Percentiles rank a stretch among this genome's conserved stretches.
Conservation (phyloP, 164 flowering plant species). For the Cinnamomum chago region DNA sequence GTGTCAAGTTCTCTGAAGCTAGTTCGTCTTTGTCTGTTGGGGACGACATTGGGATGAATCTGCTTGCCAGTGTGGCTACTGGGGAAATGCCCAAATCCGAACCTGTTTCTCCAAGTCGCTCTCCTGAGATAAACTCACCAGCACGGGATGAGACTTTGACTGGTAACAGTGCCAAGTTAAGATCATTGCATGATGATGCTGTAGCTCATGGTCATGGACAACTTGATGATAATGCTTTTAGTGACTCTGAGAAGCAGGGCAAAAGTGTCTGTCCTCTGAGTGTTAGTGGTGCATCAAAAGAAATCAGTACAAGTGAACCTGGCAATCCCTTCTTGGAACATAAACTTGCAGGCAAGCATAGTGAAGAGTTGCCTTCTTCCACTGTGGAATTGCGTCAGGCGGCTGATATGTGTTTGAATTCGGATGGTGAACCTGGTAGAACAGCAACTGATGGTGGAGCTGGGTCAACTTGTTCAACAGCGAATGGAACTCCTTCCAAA, state of each 20-base stretch:
- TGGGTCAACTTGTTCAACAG: neutral
- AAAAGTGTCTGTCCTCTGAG: conserved; percentile 9
- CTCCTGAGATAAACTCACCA: conserved; percentile 36
- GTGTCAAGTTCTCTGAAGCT: conserved; percentile 45
- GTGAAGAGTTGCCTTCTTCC: conserved; percentile 20
- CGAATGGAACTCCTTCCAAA: neutral
- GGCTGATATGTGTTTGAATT: conserved; percentile 21
- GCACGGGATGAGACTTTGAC: conserved; percentile 25
- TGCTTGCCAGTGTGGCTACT: conserved; percentile 95
- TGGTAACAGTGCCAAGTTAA: conserved; percentile 27
- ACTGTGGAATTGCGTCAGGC: conserved; percentile 19
- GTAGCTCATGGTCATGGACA: conserved; percentile 10
- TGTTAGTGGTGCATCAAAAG: conserved; percentile 14
- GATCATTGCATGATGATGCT: conserved; percentile 24
- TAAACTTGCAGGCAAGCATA: conserved; percentile 19
- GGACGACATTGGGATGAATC: conserved; percentile 86
- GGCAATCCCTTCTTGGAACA: conserved; percentile 15
- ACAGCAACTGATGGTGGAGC: conserved; percentile 3
- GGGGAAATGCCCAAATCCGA: conserved; percentile 67
- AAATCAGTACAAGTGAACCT: neutral
- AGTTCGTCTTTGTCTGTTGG: conserved; percentile 38
- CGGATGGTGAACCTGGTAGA: conserved; percentile 17
- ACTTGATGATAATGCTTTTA: conserved; percentile 22
- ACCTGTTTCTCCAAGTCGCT: conserved; percentile 34
- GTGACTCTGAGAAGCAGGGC: conserved; percentile 28